A percentile compares a stretch with the other conserved stretches of the same genome.
phyloP scores from a whole-genome alignment of 352 stramenopile species.

The Globisporangium alternatum region DNA sequence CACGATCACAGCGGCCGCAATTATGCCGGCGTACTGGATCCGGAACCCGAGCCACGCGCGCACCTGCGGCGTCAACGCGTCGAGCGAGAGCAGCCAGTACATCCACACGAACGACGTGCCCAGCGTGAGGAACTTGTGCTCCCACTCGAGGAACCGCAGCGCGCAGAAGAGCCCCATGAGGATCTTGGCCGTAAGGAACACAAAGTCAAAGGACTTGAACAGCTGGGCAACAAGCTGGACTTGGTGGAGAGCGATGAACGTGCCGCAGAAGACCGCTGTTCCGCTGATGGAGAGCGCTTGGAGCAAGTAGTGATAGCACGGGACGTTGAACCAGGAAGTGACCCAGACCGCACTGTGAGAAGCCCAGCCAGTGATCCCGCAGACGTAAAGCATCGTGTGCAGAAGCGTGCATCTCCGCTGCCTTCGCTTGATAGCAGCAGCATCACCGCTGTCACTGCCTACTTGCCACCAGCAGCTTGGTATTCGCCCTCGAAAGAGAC shows the following conservation, averaged over 20 bases:
- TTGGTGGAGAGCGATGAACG: background rate
- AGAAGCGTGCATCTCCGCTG: background rate
- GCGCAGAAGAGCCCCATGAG: constrained; percentile 17
- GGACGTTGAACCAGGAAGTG: background rate
- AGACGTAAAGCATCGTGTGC: background rate
- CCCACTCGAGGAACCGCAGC: constrained; percentile 21
- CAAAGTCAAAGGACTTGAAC: constrained; percentile 6
- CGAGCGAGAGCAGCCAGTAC: constrained; percentile 29
- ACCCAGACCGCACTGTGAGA: background rate
- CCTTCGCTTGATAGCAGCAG: background rate
- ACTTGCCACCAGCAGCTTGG: background rate
- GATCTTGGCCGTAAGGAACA: constrained; percentile 4
- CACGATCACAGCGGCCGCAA: constrained; percentile 13
- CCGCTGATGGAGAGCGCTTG: background rate
- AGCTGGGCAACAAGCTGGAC: background rate
- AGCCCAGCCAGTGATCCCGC: background rate
- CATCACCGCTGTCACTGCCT: background rate
- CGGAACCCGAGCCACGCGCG: constrained; percentile 23
- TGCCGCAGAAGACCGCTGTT: background rate
- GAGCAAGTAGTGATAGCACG: background rate
- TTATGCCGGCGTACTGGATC: constrained; percentile 14
- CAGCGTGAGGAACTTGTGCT: constrained; percentile 17
- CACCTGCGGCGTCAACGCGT: constrained; percentile 24
- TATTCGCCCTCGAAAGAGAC: background rate
- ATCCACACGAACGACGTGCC: constrained; percentile 32